Evolutionary conservation across 495 filamentous ascomycete species (phyloP).

Genomic region (Aspergillus asperescens): DNA sequence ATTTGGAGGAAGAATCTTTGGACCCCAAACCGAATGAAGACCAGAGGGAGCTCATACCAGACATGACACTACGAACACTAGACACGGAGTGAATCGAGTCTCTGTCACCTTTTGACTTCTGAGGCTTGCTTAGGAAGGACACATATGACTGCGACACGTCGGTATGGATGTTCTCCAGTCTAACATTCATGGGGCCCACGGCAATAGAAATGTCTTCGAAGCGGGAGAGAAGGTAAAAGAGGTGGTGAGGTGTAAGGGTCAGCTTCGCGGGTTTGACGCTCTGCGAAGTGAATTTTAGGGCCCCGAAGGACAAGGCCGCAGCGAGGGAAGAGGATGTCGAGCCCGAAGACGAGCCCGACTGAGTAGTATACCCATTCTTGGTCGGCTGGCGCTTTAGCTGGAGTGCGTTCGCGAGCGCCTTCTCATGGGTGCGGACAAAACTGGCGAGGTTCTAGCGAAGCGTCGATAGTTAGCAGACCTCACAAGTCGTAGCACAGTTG

Average conservation of each 20-base stretch:
- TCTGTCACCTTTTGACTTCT: conserved; percentile 70
- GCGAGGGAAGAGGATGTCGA: conserved; percentile 69
- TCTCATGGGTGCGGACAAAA: conserved; percentile 96
- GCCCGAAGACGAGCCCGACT: conserved; percentile 43
- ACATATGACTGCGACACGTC: conserved; percentile 86
- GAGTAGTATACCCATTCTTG: conserved; percentile 57
- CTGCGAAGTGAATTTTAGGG: conserved; percentile 76
- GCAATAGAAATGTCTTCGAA: conserved; percentile 88
- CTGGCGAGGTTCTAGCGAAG: conserved; percentile 73
- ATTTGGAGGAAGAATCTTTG: conserved; percentile 68
- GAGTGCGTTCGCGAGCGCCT: conserved; percentile 91
- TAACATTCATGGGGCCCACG: conserved; percentile 93
- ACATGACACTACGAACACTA: conserved; percentile 96
- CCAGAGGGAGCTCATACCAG: conserved; percentile 89
- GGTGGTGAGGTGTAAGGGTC: conserved; percentile 91
- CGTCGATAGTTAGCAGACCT: conserved; percentile 9
- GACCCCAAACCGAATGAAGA: conserved; percentile 75
- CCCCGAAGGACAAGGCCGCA: conserved; percentile 77
- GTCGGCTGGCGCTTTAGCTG: conserved; percentile 67
- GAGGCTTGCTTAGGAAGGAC: conserved; percentile 79
- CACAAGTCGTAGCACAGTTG: neutral
- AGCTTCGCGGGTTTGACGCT: conserved; percentile 84
- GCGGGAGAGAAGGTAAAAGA: conserved; percentile 90
- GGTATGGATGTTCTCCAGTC: conserved; percentile 89
- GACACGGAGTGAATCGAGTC: conserved; percentile 93